Conservation (phyloP, 768 basidiomycete genomes). For the Tulasnella sp. region DNA sequence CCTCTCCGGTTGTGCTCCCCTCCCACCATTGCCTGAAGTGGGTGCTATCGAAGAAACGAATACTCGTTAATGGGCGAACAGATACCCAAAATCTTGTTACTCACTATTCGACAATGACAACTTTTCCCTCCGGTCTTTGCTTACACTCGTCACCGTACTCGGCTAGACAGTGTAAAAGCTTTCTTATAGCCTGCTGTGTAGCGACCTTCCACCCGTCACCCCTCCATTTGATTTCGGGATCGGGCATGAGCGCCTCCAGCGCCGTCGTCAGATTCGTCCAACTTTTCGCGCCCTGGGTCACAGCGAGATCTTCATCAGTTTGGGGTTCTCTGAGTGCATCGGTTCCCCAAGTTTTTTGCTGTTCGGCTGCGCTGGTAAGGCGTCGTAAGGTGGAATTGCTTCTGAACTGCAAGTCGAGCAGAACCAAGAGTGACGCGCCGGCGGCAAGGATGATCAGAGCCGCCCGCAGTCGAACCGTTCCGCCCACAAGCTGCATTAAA, state of each 20-base stretch:
- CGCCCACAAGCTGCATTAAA: neutral
- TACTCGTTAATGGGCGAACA: neutral
- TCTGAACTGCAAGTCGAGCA: neutral
- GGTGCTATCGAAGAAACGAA: neutral
- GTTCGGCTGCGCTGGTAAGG: neutral
- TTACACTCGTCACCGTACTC: neutral
- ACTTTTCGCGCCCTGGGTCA: neutral
- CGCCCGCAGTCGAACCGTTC: neutral
- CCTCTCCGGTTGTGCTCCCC: constrained; percentile 6
- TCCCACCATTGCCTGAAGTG: neutral
- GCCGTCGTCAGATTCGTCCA: neutral
- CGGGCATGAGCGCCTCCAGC: neutral
- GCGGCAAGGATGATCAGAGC: neutral
- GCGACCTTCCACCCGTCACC: neutral
- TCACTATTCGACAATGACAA: constrained; percentile 14
- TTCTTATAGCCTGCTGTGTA: neutral
- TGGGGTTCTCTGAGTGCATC: neutral
- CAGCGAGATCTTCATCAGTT: neutral
- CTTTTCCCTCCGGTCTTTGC: constrained; percentile 4
- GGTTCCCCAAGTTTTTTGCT: neutral
- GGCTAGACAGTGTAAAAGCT: neutral
- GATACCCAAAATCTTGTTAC: neutral
- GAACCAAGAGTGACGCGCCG: neutral
- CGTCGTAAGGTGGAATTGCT: neutral
- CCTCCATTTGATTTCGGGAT: neutral